Conservation (phyloP, 2,329 filamentous ascomycete species). For the Nothophaeocryptopus gaeumannii region DNA sequence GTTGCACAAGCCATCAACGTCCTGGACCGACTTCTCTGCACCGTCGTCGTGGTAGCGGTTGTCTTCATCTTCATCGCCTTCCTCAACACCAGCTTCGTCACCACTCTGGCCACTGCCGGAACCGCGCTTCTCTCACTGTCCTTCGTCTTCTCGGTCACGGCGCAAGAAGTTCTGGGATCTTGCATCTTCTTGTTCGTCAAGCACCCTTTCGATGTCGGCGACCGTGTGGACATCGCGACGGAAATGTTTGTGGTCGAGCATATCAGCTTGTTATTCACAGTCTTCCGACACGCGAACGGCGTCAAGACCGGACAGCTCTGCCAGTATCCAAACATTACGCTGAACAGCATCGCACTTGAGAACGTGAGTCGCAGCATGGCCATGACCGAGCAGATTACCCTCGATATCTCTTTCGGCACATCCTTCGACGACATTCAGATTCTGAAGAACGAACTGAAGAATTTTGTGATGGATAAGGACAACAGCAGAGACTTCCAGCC, state of each 20-base stretch:
- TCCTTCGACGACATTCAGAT: slow-evolving; percentile 85
- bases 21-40: slow-evolving; percentile 79
- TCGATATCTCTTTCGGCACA: slow-evolving; percentile 83
- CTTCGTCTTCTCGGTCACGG: slow-evolving; percentile 89
- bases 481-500: slow-evolving; percentile 89
- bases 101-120: slow-evolving; percentile 82
- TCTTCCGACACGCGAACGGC: slow-evolving; percentile 80
- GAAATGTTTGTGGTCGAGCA: slow-evolving; percentile 80
- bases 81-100: slow-evolving; percentile 80
- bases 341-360: slow-evolving; percentile 93
- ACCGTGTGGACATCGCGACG: slow-evolving; percentile 75
- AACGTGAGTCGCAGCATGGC: slow-evolving; percentile 88
- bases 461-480: slow-evolving; percentile 77
- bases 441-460: slow-evolving; percentile 77
- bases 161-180: slow-evolving; percentile 93
- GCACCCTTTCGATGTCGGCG: slow-evolving; percentile 93
- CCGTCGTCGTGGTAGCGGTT: slow-evolving; percentile 75
- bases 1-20: slow-evolving; percentile 92
- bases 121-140: slow-evolving; percentile 92
- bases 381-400: slow-evolving; percentile 79
- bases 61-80: slow-evolving; percentile 68
- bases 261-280: slow-evolving; percentile 88
- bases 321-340: slow-evolving; percentile 83
- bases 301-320: slow-evolving; percentile 63
- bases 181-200: slow-evolving; percentile 99